phyloP scores from a whole-genome alignment of 306 rosid genomes.

The Myrica gale region DNA sequence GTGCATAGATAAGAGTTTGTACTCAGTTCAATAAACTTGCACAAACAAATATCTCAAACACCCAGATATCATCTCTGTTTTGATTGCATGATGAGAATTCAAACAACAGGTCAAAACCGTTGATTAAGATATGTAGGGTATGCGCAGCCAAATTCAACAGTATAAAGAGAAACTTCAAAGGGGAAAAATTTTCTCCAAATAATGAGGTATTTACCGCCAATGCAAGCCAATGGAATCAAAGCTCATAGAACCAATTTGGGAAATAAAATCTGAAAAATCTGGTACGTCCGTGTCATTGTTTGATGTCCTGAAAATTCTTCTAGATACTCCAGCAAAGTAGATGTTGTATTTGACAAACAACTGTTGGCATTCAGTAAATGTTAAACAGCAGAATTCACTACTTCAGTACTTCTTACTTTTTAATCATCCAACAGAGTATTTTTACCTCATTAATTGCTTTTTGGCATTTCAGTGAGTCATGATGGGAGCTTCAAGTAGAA shows the following conservation, averaged over 20 bases:
- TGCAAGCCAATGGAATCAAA: slow-evolving; percentile 91
- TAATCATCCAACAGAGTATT: slow-evolving; percentile 28
- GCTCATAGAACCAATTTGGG: slow-evolving; percentile 89
- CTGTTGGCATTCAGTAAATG: slow-evolving; percentile 49
- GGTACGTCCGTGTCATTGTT: slow-evolving; percentile 50
- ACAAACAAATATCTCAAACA: background rate
- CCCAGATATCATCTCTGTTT: background rate
- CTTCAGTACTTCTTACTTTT: background rate
- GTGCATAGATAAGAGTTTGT: background rate
- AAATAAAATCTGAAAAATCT: slow-evolving; percentile 72
- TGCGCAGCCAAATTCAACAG: no score
- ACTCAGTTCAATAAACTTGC: no score
- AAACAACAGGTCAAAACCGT: no score
- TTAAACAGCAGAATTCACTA: slow-evolving; percentile 30
- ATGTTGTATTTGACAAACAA: slow-evolving; percentile 98
- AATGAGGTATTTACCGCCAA: slow-evolving; percentile 70
- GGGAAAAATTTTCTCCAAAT: background rate
- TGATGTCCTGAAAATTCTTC: slow-evolving; percentile 66
- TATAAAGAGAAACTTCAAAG: no score
- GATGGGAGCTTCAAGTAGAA: slow-evolving; percentile 81
- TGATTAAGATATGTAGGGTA: no score
- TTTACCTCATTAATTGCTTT: slow-evolving; percentile 94
- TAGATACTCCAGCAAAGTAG: slow-evolving; percentile 95
- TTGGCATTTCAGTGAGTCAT: slow-evolving; percentile 93
- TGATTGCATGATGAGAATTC: no score